Percentiles rank a stretch among this genome's conserved stretches.
Evolutionary conservation across 257 asterid species (phyloP).

Genomic region (Linderniella brevidens): DNA sequence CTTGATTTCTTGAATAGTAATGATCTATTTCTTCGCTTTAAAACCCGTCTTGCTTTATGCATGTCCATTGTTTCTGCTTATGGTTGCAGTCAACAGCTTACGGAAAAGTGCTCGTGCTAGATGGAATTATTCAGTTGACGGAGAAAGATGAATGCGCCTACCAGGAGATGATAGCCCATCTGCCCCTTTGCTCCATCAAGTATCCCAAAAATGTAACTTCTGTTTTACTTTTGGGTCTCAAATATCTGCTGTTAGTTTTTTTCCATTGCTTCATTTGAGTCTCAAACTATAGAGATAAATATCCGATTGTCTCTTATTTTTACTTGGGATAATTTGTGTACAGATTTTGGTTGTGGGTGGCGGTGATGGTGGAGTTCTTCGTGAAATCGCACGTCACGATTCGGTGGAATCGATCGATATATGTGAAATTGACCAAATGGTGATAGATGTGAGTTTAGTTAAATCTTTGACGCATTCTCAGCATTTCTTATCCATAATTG

Average conservation of each 20-base stretch:
- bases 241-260: not conserved
- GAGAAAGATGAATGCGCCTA: conserved; percentile 98
- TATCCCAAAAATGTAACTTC: conserved; percentile 60
- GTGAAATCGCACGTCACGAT: conserved; percentile 84
- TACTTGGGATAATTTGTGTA: conserved; percentile 7
- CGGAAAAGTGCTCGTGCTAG: conserved; percentile 89
- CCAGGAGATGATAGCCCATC: conserved; percentile 97
- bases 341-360: conserved; percentile 99
- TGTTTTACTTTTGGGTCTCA: not conserved
- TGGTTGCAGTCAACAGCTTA: conserved; percentile 52
- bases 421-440: conserved; percentile 95
- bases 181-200: conserved; percentile 88
- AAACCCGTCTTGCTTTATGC: conserved; percentile 2
- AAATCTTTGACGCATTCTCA: too few relatives aligned
- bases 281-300: not conserved
- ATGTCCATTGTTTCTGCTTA: conserved; percentile 1
- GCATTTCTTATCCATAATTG: too few relatives aligned
- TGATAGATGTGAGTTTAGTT: conserved; percentile 60
- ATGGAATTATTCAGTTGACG: conserved; percentile 94
- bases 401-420: conserved; percentile 84
- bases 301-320: not conserved
- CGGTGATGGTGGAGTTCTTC: conserved; percentile 97
- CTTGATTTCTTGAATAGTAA: not conserved
- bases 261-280: not conserved
- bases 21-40: conserved; percentile 2